Percentiles rank a stretch among this genome's conserved stretches.
Conservation (phyloP, 495 filamentous ascomycete genomes). For the Neurospora sp. region DNA sequence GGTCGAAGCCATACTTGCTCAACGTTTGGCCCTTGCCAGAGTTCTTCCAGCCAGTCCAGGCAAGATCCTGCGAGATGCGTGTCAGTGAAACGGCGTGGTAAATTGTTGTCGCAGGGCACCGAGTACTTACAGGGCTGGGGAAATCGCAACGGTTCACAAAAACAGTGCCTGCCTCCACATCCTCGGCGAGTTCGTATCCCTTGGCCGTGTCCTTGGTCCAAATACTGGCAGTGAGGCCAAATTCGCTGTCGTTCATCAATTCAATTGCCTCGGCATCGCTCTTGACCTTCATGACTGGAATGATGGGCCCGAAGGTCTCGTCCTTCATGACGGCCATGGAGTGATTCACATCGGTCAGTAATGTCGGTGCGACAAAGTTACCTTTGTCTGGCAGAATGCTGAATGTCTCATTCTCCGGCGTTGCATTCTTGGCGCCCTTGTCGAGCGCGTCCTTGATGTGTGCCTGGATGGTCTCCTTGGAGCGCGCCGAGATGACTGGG, state of each 20-base stretch:
- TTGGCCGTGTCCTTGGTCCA: slow-evolving; percentile 84
- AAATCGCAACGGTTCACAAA: slow-evolving; percentile 95
- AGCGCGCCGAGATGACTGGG: slow-evolving; percentile 73
- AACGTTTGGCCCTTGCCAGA: slow-evolving; percentile 85
- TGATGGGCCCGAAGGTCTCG: slow-evolving; percentile 92
- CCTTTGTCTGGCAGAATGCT: slow-evolving; percentile 54
- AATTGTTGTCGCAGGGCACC: not conserved
- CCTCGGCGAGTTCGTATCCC: slow-evolving; percentile 69
- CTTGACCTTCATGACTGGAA: slow-evolving; percentile 87
- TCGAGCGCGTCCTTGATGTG: slow-evolving; percentile 79
- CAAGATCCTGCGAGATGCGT: slow-evolving; percentile 59
- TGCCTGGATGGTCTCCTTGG: slow-evolving; percentile 61
- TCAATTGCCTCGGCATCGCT: slow-evolving; percentile 70
- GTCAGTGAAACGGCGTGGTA: slow-evolving; percentile 2
- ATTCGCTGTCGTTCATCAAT: slow-evolving; percentile 92
- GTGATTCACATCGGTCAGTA: slow-evolving; percentile 75
- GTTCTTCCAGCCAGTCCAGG: slow-evolving; percentile 97
- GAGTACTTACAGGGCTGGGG: slow-evolving; percentile 70
- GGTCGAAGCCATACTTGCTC: slow-evolving; percentile 84
- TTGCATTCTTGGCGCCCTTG: slow-evolving; percentile 76
- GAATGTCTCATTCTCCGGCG: slow-evolving; percentile 73
- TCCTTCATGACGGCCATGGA: slow-evolving; percentile 86
- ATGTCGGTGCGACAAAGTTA: slow-evolving; percentile 78
- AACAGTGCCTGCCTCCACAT: slow-evolving; percentile 87
- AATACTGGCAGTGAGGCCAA: slow-evolving; percentile 91